These are phyloP conservation scores for Phytophthora tubulina DNA, from an alignment of 352 stramenopile genomes.

Conservation along the genomic window DNA sequence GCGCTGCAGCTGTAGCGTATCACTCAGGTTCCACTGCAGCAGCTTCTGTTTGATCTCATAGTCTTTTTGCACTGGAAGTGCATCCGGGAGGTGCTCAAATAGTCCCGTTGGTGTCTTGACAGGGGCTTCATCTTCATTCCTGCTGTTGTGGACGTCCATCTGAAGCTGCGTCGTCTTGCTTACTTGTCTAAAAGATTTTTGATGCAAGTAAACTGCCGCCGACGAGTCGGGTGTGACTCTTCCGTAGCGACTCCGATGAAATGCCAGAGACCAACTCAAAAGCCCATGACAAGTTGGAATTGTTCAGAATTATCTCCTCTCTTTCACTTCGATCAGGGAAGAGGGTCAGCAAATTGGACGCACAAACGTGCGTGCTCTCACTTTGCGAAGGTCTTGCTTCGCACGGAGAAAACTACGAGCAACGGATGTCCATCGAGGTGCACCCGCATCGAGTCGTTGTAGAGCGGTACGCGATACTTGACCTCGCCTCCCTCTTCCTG, in stretches of 20 bases:
- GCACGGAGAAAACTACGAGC: constrained; percentile 80
- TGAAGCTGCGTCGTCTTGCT: background rate
- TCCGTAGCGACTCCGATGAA: constrained; percentile 5
- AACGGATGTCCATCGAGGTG: constrained; percentile 77
- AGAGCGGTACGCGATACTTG: constrained; percentile 81
- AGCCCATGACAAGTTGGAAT: constrained; percentile 15
- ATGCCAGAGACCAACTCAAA: background rate
- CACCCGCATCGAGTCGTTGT: constrained; percentile 83
- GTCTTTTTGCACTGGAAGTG: constrained; percentile 53
- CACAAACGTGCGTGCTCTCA: constrained; percentile 45
- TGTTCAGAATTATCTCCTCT: constrained; percentile 43
- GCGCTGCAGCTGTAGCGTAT: constrained; percentile 62
- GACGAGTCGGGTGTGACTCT: constrained; percentile 31
- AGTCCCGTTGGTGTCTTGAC: constrained; percentile 7
- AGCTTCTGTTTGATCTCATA: constrained; percentile 76
- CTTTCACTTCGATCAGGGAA: constrained; percentile 26
- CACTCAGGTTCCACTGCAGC: constrained; percentile 82
- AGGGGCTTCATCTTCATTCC: background rate
- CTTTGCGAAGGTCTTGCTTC: constrained; percentile 88
- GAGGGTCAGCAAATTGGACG: constrained; percentile 30
- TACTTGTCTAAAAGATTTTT: constrained; percentile 27
- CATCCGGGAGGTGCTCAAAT: constrained; percentile 64
- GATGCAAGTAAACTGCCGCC: background rate
- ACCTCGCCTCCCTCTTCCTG: constrained; percentile 75
- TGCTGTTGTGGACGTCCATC: background rate